These are phyloP conservation scores for Eimeria falciformis DNA, from an alignment of 169 alveolate genomes.

Conservation along the genomic window DNA sequence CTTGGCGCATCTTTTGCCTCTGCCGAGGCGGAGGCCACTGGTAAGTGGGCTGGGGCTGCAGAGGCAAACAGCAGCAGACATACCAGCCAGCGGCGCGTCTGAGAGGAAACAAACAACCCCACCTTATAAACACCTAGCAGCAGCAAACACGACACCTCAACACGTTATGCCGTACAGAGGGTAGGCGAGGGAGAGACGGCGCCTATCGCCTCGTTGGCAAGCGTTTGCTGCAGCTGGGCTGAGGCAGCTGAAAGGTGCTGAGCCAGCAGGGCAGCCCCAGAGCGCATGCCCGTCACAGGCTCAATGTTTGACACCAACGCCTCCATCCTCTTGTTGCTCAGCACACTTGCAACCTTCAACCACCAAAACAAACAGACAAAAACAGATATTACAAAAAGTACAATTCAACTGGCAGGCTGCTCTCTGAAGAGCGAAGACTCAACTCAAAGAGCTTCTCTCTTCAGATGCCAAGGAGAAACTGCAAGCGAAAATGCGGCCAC, in stretches of 20 bases:
- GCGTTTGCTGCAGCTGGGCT: conserved; percentile 55
- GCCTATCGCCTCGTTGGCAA: conserved; percentile 28
- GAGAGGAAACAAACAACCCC: background rate
- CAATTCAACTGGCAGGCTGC: background rate
- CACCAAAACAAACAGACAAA: background rate
- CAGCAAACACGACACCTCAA: background rate
- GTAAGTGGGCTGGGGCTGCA: background rate
- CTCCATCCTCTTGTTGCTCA: conserved; percentile 59
- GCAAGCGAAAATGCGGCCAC: background rate
- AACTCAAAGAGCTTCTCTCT: background rate
- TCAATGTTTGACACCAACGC: conserved; percentile 61
- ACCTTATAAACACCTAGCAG: background rate
- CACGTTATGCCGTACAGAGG: background rate
- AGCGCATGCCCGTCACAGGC: conserved; percentile 68
- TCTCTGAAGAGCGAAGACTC: background rate
- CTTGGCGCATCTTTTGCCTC: background rate
- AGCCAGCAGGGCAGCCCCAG: conserved; percentile 65
- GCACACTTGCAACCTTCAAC: conserved; percentile 58
- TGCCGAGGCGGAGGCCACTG: background rate
- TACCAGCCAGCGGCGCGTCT: background rate
- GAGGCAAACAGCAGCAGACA: too few relatives aligned
- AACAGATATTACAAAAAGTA: background rate
- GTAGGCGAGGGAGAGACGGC: background rate
- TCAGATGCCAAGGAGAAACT: background rate
- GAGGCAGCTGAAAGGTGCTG: conserved; percentile 69